phyloP scores from a whole-genome alignment of 2,329 filamentous ascomycete species.

The Penicillium palitans region DNA sequence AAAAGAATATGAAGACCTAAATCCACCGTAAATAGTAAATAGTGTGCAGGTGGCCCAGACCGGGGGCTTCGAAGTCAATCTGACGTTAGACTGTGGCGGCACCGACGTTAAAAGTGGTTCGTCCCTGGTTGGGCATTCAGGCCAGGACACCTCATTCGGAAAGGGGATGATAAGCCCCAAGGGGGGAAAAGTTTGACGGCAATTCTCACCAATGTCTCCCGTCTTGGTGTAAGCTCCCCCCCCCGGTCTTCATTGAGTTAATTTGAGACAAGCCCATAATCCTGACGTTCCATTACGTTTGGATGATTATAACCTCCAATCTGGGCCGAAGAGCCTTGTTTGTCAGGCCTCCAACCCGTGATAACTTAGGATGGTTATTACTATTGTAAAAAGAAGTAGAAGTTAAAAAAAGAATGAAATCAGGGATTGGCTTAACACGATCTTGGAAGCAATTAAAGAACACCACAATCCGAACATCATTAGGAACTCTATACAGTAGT shows the following conservation, averaged over 20 bases:
- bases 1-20: not conserved
- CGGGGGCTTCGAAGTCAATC: conserved; percentile 23
- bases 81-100: conserved; percentile 27
- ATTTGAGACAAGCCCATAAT: conserved; percentile 15
- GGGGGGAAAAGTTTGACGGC: conserved; percentile 22
- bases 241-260: not conserved
- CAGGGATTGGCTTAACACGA: conserved; percentile 22
- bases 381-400: not conserved
- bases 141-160: conserved; percentile 13
- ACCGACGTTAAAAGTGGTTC: conserved; percentile 3
- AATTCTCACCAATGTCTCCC: conserved; percentile 6
- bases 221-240: not conserved
- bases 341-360: not conserved
- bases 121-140: conserved; percentile 21
- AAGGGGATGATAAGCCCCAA: conserved; percentile 2
- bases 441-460: conserved; percentile 21
- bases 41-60: conserved; percentile 17
- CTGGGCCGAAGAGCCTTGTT: not conserved
- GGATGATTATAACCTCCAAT: conserved; percentile 14
- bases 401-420: conserved; percentile 8
- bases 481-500: conserved; percentile 38
- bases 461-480: conserved; percentile 38
- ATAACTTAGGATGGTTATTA: not conserved
- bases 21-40: not conserved
- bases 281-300: conserved; percentile 28